Conservation (phyloP, 129 eudicot genomes). For the Centrapalus pauciflorus region DNA sequence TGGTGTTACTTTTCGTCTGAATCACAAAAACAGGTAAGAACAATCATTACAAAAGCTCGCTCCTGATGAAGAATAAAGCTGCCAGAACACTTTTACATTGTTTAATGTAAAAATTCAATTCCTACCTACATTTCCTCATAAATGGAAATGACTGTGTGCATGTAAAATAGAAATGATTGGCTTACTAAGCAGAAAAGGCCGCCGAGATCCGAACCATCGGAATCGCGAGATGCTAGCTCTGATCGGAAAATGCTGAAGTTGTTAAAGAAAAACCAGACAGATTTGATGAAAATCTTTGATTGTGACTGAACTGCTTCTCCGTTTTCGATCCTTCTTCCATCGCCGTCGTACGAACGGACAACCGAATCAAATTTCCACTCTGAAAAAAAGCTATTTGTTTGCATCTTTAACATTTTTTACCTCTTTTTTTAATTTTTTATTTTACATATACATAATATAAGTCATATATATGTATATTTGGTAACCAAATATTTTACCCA, state of each 20-base stretch:
- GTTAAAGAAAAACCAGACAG: background rate
- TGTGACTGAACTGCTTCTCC: background rate
- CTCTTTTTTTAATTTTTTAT: too few relatives aligned
- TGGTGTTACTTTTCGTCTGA: background rate
- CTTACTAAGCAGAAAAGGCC: conserved; percentile 4
- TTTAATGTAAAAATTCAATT: background rate
- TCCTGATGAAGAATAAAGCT: background rate
- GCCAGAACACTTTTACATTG: background rate
- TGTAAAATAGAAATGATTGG: background rate
- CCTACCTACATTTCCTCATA: background rate
- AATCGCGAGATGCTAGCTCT: too few relatives aligned
- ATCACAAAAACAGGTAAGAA: background rate
- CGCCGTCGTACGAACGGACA: background rate
- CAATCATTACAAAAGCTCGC: background rate
- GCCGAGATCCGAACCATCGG: background rate
- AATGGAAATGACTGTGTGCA: background rate
- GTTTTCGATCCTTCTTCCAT: background rate
- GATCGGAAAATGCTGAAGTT: too few relatives aligned
- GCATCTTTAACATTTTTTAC: too few relatives aligned
- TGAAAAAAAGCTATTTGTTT: too few relatives aligned
- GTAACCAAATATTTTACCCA: too few relatives aligned
- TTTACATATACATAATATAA: too few relatives aligned
- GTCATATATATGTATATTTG: too few relatives aligned
- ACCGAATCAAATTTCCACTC: too few relatives aligned
- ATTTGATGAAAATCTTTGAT: background rate